Conservation (phyloP, 441 rosid species). For the Eutrema salsugineum region DNA sequence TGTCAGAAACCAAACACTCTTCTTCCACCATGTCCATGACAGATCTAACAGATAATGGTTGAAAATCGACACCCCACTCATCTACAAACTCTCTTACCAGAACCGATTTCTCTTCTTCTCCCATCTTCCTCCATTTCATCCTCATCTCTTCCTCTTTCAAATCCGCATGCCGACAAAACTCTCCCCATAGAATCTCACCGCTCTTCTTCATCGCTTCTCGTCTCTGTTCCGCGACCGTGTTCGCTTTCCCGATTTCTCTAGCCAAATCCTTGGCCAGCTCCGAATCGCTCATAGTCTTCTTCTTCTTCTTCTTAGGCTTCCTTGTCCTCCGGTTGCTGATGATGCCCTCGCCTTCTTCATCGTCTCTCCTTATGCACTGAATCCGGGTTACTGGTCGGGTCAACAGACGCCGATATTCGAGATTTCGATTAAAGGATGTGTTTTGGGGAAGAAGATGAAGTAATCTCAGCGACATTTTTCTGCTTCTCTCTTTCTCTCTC, state of each 20-base stretch:
- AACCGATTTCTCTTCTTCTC: slow-evolving; percentile 49
- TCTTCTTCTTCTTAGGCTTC: slow-evolving; percentile 38
- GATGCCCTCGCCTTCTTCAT: slow-evolving; percentile 17
- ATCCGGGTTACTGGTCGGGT: slow-evolving; percentile 9
- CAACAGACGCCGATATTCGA: neutral
- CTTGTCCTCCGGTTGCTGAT: slow-evolving; percentile 24
- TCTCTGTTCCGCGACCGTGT: slow-evolving; percentile 42
- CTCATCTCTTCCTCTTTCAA: slow-evolving; percentile 46
- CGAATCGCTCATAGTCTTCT: slow-evolving; percentile 32
- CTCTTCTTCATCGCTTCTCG: slow-evolving; percentile 78
- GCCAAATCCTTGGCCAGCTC: slow-evolving; percentile 66
- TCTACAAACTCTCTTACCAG: slow-evolving; percentile 48
- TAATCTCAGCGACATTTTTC: slow-evolving; percentile 24
- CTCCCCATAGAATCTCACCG: slow-evolving; percentile 52
- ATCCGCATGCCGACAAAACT: slow-evolving; percentile 48
- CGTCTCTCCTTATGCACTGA: slow-evolving; percentile 20
- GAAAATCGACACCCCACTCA: slow-evolving; percentile 57
- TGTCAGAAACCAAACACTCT: slow-evolving; percentile 40
- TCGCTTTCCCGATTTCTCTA: slow-evolving; percentile 50
- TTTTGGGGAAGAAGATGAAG: slow-evolving; percentile 23
- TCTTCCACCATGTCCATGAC: slow-evolving; percentile 65
- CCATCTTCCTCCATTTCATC: slow-evolving; percentile 54
- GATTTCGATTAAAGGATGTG: slow-evolving; percentile 13
- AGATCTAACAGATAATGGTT: slow-evolving; percentile 63
- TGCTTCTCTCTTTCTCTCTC: neutral